Percentiles rank a stretch among this genome's conserved stretches.
Evolutionary conservation across 1,284 basidiomycete genomes (phyloP).

Genomic region (Sporisorium sorghi): DNA sequence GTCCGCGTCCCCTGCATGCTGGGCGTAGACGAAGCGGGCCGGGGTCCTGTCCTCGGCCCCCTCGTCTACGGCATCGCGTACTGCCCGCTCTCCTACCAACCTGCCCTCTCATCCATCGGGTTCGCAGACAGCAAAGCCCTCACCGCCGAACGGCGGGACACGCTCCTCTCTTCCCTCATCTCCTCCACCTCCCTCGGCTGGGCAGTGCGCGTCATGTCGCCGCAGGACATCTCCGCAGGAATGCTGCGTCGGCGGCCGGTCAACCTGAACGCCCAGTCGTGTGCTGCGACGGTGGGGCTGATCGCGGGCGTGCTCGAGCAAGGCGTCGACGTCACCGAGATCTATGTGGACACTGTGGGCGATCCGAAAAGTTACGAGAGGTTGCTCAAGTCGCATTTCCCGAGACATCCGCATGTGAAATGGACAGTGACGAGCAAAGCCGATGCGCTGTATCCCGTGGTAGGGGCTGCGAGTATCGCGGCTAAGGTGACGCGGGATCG

Average conservation of each 20-base stretch:
- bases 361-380: conserved; percentile 83
- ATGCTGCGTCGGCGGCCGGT: conserved; percentile 87
- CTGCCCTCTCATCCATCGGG: conserved; percentile 79
- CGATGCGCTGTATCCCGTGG: conserved; percentile 94
- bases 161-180: conserved; percentile 65
- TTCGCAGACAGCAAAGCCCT: conserved; percentile 97
- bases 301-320: conserved; percentile 84
- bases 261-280: conserved; percentile 92
- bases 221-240: conserved; percentile 88
- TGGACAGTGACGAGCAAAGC: conserved; percentile 94
- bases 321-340: conserved; percentile 87
- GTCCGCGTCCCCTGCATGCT: conserved; percentile 70
- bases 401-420: conserved; percentile 67
- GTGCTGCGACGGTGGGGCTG: conserved; percentile 88
- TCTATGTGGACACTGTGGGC: conserved; percentile 95
- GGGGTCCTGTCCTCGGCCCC: conserved; percentile 90
- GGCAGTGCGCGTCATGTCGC: conserved; percentile 84
- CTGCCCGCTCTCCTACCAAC: conserved; percentile 83
- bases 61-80: conserved; percentile 96
- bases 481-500: conserved; percentile 95
- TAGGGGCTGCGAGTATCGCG: conserved; percentile 93
- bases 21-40: conserved; percentile 95
- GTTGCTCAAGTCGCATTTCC: conserved; percentile 54
- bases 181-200: conserved; percentile 73
- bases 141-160: conserved; percentile 73